These are phyloP conservation scores for Tremellales sp. DNA, from an alignment of 1,284 basidiomycete species.

Conservation along the genomic window DNA sequence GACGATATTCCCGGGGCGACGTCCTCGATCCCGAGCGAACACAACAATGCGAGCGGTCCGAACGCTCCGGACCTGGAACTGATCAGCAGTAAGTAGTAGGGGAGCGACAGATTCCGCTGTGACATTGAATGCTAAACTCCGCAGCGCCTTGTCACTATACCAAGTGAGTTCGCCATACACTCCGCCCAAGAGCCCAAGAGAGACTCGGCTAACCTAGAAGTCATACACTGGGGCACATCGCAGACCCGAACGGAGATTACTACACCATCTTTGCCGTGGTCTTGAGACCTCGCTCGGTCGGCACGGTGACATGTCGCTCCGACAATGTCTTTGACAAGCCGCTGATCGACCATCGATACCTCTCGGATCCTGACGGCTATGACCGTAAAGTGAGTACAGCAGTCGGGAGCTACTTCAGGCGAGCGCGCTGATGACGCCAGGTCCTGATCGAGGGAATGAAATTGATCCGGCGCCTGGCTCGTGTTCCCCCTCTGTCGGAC, in stretches of 20 bases:
- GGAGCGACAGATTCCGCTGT: background rate
- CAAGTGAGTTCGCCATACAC: background rate
- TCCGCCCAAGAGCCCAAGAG: no score
- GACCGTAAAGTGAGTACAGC: conserved; percentile 3
- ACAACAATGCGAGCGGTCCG: conserved; percentile 3
- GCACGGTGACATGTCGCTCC: background rate
- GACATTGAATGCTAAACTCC: background rate
- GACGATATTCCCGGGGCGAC: conserved; percentile 4
- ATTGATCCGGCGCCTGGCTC: conserved; percentile 48
- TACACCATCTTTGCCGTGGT: conserved; percentile 3
- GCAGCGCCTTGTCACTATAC: background rate
- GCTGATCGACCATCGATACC: conserved; percentile 4
- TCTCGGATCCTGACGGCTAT: conserved; percentile 1
- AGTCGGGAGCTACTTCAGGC: background rate
- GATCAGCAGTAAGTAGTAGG: background rate
- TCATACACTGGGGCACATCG: background rate
- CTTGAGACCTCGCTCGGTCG: background rate
- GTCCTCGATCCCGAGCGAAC: background rate
- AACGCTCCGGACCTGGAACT: conserved; percentile 6
- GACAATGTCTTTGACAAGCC: conserved; percentile 1
- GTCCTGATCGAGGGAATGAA: conserved; percentile 53
- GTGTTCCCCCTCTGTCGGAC: conserved; percentile 1
- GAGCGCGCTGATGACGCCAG: background rate
- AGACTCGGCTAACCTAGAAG: no score
- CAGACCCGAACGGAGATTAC: conserved; percentile 4